phyloP scores from a whole-genome alignment of 192 early-diverging fungal genomes.

The Phycomyces nitens region DNA sequence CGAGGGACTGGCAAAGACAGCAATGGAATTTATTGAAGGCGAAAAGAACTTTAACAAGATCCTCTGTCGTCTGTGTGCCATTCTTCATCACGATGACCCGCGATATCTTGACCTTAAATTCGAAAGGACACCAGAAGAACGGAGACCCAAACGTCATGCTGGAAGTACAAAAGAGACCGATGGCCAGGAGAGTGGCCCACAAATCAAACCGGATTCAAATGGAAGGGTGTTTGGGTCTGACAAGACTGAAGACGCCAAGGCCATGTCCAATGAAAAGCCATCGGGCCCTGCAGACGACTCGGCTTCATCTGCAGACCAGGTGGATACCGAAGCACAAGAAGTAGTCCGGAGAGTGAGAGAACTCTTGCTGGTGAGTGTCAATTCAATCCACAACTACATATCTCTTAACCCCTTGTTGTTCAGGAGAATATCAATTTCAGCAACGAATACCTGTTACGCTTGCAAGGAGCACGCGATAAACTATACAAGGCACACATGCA shows the following conservation, averaged over 20 bases:
- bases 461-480: slow-evolving; percentile 49
- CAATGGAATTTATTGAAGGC: slow-evolving; percentile 61
- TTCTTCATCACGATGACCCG: slow-evolving; percentile 61
- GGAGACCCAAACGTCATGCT: slow-evolving; percentile 10
- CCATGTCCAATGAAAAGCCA: background rate
- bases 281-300: background rate
- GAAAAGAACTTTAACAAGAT: slow-evolving; percentile 60
- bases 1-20: slow-evolving; percentile 48
- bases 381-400: background rate
- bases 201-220: slow-evolving; percentile 26
- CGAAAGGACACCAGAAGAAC: slow-evolving; percentile 33
- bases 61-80: slow-evolving; percentile 48
- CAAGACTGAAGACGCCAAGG: background rate
- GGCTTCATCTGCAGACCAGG: too few species aligned
- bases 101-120: slow-evolving; percentile 54
- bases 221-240: too few species aligned
- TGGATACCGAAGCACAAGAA: slow-evolving; percentile 22
- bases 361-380: slow-evolving; percentile 24
- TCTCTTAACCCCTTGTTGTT: too few species aligned
- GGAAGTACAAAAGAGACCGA: slow-evolving; percentile 28
- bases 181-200: slow-evolving; percentile 31
- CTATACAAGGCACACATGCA: slow-evolving; percentile 48
- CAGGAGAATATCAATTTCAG: slow-evolving; percentile 61
- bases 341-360: slow-evolving; percentile 26
- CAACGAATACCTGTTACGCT: slow-evolving; percentile 53